Percentiles rank a stretch among this genome's conserved stretches.
These are phyloP conservation scores for Calonectria honghensis DNA, from an alignment of 2,329 filamentous ascomycete genomes.

Conservation along the genomic window DNA sequence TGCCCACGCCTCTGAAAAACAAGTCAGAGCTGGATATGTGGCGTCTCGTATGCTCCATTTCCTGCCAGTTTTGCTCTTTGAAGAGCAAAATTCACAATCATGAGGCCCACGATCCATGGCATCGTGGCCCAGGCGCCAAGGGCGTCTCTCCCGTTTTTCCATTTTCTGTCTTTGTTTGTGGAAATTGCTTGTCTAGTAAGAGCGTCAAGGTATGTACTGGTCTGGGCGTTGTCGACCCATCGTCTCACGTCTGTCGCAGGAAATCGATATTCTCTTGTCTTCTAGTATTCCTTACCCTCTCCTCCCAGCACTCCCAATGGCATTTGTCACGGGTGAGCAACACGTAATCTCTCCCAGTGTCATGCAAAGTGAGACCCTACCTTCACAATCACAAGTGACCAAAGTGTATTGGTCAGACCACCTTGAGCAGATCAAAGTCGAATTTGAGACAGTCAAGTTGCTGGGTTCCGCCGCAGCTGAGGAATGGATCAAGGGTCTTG, in stretches of 20 bases:
- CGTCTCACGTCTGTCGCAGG: constrained; percentile 68
- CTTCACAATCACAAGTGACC: constrained; percentile 70
- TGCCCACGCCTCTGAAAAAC: constrained; percentile 80
- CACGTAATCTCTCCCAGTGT: constrained; percentile 75
- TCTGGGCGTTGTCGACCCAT: constrained; percentile 31
- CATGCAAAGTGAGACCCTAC: constrained; percentile 70
- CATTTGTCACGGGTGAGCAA: constrained; percentile 77
- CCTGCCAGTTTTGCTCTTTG: constrained; percentile 81
- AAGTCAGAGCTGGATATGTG: constrained; percentile 86
- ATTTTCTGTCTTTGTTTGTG: constrained; percentile 81
- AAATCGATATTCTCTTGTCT: constrained; percentile 81
- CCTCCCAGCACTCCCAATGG: constrained; percentile 81
- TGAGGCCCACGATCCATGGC: constrained; percentile 67
- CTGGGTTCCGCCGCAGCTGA: constrained; percentile 81
- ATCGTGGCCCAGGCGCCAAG: constrained; percentile 76
- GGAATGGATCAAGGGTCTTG: constrained; percentile 87
- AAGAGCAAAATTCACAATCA: constrained; percentile 47
- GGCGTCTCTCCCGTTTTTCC: constrained; percentile 81
- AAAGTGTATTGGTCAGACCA: constrained; percentile 81
- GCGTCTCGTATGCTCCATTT: constrained; percentile 76
- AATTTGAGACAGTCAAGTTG: constrained; percentile 78
- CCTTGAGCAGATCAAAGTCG: constrained; percentile 76
- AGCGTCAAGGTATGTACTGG: constrained; percentile 78
- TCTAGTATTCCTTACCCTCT: constrained; percentile 76
- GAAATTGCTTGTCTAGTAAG: constrained; percentile 75